Evolutionary conservation across 2,329 filamentous ascomycete species (phyloP), one percentile per base, ranked within the genome.

Genomic region (Ophiostoma himal-ulmi): DNA sequence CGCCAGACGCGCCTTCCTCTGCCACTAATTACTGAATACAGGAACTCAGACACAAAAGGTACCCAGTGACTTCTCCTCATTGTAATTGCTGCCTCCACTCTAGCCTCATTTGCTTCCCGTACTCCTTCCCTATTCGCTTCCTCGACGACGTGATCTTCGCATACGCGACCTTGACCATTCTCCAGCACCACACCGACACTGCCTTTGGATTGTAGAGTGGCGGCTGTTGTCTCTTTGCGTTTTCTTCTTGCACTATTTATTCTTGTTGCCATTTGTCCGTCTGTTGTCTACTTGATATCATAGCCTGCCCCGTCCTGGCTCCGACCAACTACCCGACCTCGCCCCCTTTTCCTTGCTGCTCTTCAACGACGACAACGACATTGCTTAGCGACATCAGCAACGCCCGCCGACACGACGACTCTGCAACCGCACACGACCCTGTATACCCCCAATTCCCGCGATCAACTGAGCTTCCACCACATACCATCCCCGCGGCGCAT

Each of bases 81-180:
- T 65, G 62, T 65, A 30, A 67, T 44, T 67, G 48, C 30, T 17
- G 20, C 10, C 44, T 36, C 41, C 66, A 68, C 66, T 68, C 66
- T 26, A 54, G 44, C 66, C 41, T 54, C 66, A 54, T 54, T 37
- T 54, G 44, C 66, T 34, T 48, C 22, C 22, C 39, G 22, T 44
- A 2, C 3, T 26, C 6, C 11, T n/a, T 41, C 30, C 39, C 39
- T 37, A 52, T 54, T 54, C 44, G 39, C 65, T 6, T 41, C 39
- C 39, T 48, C 64, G 14, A 71, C 75, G 70, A 64, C 64, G 70
- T 65, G 34, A 65, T 65, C 62, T 39, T 39, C 34, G 34, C 62
- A 39, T 14, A 26, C n/a, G 22, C n/a, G 26, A 34, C 22, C 3
- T 62, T 34, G 57, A 17, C 22, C 14, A 60, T 34, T 62, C 26